phyloP scores from a whole-genome alignment of 1,139 yeast species.

The Lodderomyces oxycetoniae region DNA sequence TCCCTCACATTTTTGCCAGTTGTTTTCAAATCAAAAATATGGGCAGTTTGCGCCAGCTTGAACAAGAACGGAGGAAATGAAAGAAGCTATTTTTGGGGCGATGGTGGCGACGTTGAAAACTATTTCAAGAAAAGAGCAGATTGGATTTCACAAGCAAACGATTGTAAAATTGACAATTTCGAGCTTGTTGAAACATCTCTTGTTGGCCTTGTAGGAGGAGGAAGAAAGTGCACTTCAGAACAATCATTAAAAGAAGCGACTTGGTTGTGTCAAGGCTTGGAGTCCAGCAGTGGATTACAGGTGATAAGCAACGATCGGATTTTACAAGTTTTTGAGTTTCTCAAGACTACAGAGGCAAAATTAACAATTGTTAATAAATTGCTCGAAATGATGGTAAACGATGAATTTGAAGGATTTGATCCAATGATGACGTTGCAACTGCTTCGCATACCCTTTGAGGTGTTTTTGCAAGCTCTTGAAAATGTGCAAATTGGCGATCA shows the following conservation, averaged over 20 bases:
- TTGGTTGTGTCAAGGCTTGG: conserved; percentile 54
- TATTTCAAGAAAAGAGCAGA: conserved; percentile 33
- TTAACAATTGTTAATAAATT: conserved; percentile 53
- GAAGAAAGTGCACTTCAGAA: conserved; percentile 37
- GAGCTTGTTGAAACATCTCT: conserved; percentile 52
- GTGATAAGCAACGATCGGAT: conserved; percentile 55
- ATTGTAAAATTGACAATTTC: conserved; percentile 41
- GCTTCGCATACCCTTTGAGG: conserved; percentile 40
- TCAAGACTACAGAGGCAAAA: conserved; percentile 54
- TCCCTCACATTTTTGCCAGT: conserved; percentile 29
- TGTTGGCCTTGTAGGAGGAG: conserved; percentile 50
- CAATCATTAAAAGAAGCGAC: conserved; percentile 48
- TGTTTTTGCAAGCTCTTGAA: conserved; percentile 47
- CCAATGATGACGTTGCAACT: conserved; percentile 50
- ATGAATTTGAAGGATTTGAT: conserved; percentile 37
- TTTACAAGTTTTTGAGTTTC: conserved; percentile 46
- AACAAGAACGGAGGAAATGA: conserved; percentile 27
- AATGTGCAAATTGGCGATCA: conserved; percentile 44
- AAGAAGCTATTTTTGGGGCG: conserved; percentile 23
- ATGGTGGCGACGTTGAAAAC: conserved; percentile 25
- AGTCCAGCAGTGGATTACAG: conserved; percentile 40
- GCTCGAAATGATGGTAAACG: conserved; percentile 50
- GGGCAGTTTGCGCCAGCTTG: conserved; percentile 28
- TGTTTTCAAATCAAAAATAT: conserved; percentile 29
- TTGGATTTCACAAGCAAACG: conserved; percentile 43